Percentiles rank a stretch among this genome's conserved stretches.
phyloP scores from a whole-genome alignment of 441 rosid species.

The Euphorbia corollata region DNA sequence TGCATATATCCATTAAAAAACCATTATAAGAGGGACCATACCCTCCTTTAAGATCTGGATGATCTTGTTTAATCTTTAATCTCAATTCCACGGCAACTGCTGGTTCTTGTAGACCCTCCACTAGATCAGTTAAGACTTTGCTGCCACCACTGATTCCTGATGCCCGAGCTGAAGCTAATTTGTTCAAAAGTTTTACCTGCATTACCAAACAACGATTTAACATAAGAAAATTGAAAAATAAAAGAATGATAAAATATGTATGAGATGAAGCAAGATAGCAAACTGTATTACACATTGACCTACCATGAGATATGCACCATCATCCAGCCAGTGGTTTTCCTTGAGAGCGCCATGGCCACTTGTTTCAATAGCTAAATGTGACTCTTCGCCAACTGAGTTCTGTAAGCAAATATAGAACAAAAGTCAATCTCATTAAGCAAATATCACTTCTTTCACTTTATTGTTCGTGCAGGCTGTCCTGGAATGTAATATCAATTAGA shows the following conservation, averaged over 20 bases:
- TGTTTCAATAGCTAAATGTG: slow-evolving; percentile 93
- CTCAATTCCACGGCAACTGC: slow-evolving; percentile 71
- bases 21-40: slow-evolving; percentile 27
- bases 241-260: neutral
- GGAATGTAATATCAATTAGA: neutral
- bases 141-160: slow-evolving; percentile 63
- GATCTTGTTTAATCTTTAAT: slow-evolving; percentile 73
- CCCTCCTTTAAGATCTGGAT: slow-evolving; percentile 91
- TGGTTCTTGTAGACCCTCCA: slow-evolving; percentile 79
- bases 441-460: neutral
- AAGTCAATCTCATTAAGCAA: neutral
- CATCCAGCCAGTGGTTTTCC: slow-evolving; percentile 98
- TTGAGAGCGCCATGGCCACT: slow-evolving; percentile 98
- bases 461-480: neutral
- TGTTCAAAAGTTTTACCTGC: slow-evolving; percentile 88
- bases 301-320: slow-evolving; percentile 98
- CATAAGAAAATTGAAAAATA: neutral
- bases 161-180: slow-evolving; percentile 87
- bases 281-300: slow-evolving; percentile 15
- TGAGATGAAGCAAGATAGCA: neutral
- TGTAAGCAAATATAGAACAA: slow-evolving; percentile 28
- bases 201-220: neutral
- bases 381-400: slow-evolving; percentile 82
- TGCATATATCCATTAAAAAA: slow-evolving; percentile 5
- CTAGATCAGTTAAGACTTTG: slow-evolving; percentile 78